Percentiles rank a stretch among this genome's conserved stretches.
phyloP scores from a whole-genome alignment of 2,329 filamentous ascomycete genomes.

The Pseudogymnoascus sp. region DNA sequence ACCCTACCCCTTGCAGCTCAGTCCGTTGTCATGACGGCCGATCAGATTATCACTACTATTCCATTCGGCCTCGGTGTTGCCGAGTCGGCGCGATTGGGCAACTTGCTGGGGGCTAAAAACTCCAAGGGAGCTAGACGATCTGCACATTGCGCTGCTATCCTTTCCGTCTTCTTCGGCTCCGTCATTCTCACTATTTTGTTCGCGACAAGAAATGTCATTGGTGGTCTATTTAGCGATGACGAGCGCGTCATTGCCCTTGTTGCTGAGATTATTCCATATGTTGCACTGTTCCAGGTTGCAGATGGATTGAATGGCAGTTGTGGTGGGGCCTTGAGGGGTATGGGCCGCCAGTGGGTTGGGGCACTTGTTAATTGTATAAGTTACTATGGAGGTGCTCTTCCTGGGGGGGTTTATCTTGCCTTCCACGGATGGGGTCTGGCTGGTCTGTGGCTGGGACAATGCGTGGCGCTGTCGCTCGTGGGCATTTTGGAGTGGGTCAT shows the following conservation, averaged over 20 bases:
- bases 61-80: constrained; percentile 84
- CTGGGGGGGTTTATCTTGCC: constrained; percentile 75
- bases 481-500: constrained; percentile 73
- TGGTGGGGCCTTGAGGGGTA: constrained; percentile 72
- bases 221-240: constrained; percentile 76
- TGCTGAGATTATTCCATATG: constrained; percentile 72
- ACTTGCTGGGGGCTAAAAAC: constrained; percentile 66
- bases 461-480: constrained; percentile 73
- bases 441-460: constrained; percentile 80
- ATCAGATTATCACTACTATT: constrained; percentile 73
- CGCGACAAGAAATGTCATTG: constrained; percentile 65
- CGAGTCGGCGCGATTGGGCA: constrained; percentile 70
- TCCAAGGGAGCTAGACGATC: constrained; percentile 61
- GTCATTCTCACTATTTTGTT: constrained; percentile 64
- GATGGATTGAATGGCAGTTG: constrained; percentile 83
- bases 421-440: constrained; percentile 79
- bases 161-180: constrained; percentile 64
- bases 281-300: constrained; percentile 84
- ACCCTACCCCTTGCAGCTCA: constrained; percentile 76
- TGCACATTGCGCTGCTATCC: constrained; percentile 67
- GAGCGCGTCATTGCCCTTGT: constrained; percentile 65
- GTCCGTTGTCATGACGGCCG: constrained; percentile 83
- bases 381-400: constrained; percentile 78
- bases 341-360: constrained; percentile 81
- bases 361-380: constrained; percentile 74